These are phyloP conservation scores for Myrica gale DNA, from an alignment of 306 rosid genomes.

Conservation along the genomic window DNA sequence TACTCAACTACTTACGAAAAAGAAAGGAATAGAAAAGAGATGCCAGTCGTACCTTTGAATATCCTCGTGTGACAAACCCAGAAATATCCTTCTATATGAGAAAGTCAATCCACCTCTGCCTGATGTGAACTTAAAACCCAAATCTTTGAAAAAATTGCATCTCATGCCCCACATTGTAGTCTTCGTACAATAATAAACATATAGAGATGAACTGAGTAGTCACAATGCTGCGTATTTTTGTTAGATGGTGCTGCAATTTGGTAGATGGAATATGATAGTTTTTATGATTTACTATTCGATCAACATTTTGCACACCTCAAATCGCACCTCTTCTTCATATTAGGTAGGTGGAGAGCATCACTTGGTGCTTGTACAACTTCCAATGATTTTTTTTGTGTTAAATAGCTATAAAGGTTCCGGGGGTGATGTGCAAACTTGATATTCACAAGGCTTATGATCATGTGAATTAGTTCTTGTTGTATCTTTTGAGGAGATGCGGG, in stretches of 20 bases:
- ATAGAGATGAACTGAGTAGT: no score
- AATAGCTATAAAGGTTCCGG: background rate
- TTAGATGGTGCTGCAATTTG: background rate
- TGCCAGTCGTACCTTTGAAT: background rate
- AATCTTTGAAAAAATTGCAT: no score
- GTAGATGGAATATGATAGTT: background rate
- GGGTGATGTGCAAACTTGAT: no score
- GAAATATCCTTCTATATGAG: background rate
- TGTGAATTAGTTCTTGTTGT: no score
- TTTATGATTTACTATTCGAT: background rate
- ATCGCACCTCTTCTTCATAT: background rate
- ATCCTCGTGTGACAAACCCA: background rate
- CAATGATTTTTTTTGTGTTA: background rate
- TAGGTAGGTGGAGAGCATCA: background rate
- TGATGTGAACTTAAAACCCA: background rate
- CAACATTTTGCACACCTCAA: background rate
- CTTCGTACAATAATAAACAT: no score
- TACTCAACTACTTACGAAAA: background rate
- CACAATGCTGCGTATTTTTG: background rate
- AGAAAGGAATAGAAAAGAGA: background rate
- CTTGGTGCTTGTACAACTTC: background rate
- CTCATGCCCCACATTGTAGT: no score
- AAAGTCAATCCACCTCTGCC: background rate
- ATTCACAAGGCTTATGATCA: no score
- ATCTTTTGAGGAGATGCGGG: no score